These are phyloP conservation scores for Diospyros kaki DNA, from an alignment of 148 eudicot species.

Conservation along the genomic window DNA sequence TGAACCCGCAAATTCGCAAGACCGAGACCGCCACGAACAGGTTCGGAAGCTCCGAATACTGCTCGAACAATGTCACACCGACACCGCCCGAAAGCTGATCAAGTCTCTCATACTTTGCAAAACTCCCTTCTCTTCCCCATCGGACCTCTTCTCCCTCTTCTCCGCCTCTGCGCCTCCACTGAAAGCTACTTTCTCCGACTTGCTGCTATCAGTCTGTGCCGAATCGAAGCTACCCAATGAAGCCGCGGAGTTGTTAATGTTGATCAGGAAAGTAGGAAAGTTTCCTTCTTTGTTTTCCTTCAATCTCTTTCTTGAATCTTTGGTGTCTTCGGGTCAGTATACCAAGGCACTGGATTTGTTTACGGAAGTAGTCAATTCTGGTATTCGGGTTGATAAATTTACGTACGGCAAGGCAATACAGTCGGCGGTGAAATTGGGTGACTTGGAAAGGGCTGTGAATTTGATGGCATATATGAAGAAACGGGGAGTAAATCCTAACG, in stretches of 20 bases:
- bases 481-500: conserved; percentile 33
- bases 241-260: conserved; percentile 31
- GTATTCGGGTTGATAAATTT: conserved; percentile 50
- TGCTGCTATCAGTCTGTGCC: conserved; percentile 43
- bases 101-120: conserved; percentile 31
- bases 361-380: conserved; percentile 32
- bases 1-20: conserved; percentile 11
- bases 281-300: conserved; percentile 43
- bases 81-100: conserved; percentile 45
- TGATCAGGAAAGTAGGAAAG: conserved; percentile 36
- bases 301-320: conserved; percentile 43
- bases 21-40: conserved; percentile 28
- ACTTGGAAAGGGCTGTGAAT: conserved; percentile 47
- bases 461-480: conserved; percentile 42
- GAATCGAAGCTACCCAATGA: conserved; percentile 42
- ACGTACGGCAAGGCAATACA: conserved; percentile 67
- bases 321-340: conserved; percentile 38
- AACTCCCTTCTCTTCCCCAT: conserved; percentile 28
- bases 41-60: conserved; percentile 40
- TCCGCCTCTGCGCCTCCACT: conserved; percentile 36
- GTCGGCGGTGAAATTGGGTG: conserved; percentile 62
- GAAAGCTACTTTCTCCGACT: conserved; percentile 21
- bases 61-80: conserved; percentile 42
- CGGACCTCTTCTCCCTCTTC: conserved; percentile 30
- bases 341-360: conserved; percentile 36